Base-by-base conservation (phyloP, 495 filamentous ascomycete species). In the Neurospora hispaniola region DNA sequence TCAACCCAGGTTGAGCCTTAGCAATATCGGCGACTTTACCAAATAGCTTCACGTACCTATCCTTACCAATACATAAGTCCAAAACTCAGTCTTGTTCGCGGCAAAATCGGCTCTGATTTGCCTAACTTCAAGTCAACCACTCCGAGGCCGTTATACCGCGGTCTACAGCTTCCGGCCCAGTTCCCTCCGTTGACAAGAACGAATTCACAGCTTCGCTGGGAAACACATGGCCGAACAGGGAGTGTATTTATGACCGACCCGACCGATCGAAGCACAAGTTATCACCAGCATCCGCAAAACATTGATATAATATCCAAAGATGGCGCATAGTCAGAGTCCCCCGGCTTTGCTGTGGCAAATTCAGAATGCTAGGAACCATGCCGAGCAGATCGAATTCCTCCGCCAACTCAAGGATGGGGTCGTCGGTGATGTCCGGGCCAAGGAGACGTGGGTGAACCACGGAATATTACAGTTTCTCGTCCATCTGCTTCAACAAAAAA, bases 401-500 rank as follows among this genome's bases (percentile, higher is more conserved):
- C 87, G 89, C 66, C 82, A 85, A 39, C 81, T 98, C 16, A 99
- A 97, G 85, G 94, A 97, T 81, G 91, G 96, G 72, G 84, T 96
- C 54, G 89, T 97, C 75, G 96, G 96, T 42, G 93, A 98, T 82
- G 88, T 92, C 38, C 90, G 96, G 78, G 89, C 90, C 78, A 99
- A 99, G 80, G 91, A 94, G 77, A 75, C 87, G 46, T 94, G 89
- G 86, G 82, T 98, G 27, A 82, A 82, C 69, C 80, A 84, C 68
- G 94, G 94, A 16, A 83, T 97, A 38, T 81, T 97, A 48, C 87
- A 88, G 38, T 83, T 88, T 46, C 82, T 98, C 42, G 88, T 90
- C 70, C 84, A 86, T 59, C 86, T 93, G 40, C 81, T 97, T 70
- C 74, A 78, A 27, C 74, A 75, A 66, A 66, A 66, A 35, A 7